These are phyloP conservation scores for Beauveria sp. DNA, from an alignment of 2,329 filamentous ascomycete genomes.

Conservation along the genomic window DNA sequence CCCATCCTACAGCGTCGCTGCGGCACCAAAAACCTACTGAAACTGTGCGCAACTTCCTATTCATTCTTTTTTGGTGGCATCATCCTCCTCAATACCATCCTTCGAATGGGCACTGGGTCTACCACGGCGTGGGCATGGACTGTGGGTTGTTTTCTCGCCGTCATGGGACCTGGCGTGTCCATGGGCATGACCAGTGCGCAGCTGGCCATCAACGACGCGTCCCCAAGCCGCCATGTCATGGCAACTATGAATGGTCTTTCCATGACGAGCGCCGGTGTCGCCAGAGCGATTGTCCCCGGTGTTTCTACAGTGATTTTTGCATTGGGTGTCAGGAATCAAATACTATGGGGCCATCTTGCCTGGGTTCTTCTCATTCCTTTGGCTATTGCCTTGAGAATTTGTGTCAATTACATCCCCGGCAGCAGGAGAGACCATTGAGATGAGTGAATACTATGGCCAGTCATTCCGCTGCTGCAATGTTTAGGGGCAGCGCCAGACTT, in stretches of 20 bases:
- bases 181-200: constrained; percentile 68
- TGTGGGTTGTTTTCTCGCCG: constrained; percentile 29
- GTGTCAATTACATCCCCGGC: neutral
- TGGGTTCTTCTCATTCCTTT: constrained; percentile 3
- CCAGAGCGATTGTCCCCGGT: constrained; percentile 60
- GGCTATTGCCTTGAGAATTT: neutral
- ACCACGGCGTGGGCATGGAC: constrained; percentile 49
- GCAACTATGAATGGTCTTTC: constrained; percentile 61
- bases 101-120: constrained; percentile 28
- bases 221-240: constrained; percentile 55
- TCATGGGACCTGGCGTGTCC: constrained; percentile 52
- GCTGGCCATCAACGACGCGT: constrained; percentile 66
- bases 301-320: constrained; percentile 62
- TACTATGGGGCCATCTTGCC: constrained; percentile 49
- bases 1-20: constrained; percentile 57
- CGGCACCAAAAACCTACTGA: constrained; percentile 61
- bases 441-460: neutral
- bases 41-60: constrained; percentile 45
- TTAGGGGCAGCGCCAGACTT: too few relatives aligned
- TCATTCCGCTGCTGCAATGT: neutral
- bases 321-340: constrained; percentile 52
- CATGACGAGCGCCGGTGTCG: constrained; percentile 51
- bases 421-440: neutral
- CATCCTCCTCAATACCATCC: constrained; percentile 46
- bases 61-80: constrained; percentile 55